Evolutionary conservation across 2,329 filamentous ascomycete genomes (phyloP).

Genomic region (Endothia cerciana): DNA sequence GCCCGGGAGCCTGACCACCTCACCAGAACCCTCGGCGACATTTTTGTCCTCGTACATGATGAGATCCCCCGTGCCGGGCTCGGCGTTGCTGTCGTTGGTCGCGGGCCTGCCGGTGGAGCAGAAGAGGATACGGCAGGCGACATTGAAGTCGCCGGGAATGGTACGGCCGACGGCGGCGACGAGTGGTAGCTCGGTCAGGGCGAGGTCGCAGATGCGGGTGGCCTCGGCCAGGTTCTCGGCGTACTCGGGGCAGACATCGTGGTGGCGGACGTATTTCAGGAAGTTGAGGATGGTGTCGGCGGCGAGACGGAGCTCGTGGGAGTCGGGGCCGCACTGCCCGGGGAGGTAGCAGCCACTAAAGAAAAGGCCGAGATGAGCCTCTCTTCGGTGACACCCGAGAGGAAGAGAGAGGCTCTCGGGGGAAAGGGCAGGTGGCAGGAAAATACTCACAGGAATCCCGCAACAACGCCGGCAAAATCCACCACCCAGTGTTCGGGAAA

Average conservation of each 20-base stretch:
- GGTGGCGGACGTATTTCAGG: conserved; percentile 81
- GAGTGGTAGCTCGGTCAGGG: conserved; percentile 68
- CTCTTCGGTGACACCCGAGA: too few relatives aligned
- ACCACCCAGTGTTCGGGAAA: conserved; percentile 68
- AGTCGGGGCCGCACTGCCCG: conserved; percentile 59
- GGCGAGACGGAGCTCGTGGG: conserved; percentile 58
- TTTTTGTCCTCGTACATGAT: conserved; percentile 30
- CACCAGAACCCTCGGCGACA: conserved; percentile 33
- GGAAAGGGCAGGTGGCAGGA: conserved; percentile 1
- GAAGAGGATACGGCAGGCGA: conserved; percentile 72
- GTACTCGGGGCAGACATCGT: conserved; percentile 86
- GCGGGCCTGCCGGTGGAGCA: conserved; percentile 40
- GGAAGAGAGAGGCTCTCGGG: background rate
- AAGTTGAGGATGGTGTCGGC: conserved; percentile 80
- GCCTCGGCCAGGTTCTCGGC: conserved; percentile 68
- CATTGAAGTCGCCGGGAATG: conserved; percentile 81
- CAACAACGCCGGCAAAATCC: conserved; percentile 78
- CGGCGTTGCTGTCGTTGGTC: background rate
- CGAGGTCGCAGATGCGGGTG: conserved; percentile 66
- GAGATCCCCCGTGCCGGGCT: background rate
- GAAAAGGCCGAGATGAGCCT: background rate
- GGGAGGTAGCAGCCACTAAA: conserved; percentile 60
- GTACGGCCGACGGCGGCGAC: conserved; percentile 53
- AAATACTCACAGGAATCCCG: conserved; percentile 72
- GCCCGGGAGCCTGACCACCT: conserved; percentile 27